Evolutionary conservation across 129 eudicot genomes (phyloP).

Genomic region (Saposhnikovia divaricata): DNA sequence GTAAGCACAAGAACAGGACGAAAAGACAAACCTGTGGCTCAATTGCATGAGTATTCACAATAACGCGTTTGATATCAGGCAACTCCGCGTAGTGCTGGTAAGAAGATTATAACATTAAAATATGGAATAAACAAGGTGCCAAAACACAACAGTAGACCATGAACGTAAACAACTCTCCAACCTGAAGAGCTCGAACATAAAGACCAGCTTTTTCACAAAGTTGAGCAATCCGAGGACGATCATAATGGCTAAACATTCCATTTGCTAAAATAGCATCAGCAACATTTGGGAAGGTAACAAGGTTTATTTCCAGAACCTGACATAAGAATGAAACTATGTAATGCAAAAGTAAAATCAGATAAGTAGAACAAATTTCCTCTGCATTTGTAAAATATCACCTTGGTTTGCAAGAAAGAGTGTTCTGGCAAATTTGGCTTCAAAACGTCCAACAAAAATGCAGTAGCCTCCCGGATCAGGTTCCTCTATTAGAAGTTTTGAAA

Average conservation of each 20-base stretch:
- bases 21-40: conserved; percentile 79
- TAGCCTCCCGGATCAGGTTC: conserved; percentile 97
- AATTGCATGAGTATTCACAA: conserved; percentile 97
- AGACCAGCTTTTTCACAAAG: conserved; percentile 98
- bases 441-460: conserved; percentile 93
- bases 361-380: not conserved
- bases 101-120: conserved; percentile 6
- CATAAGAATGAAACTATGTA: conserved; percentile 5
- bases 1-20: not conserved
- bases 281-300: conserved; percentile 91
- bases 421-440: conserved; percentile 91
- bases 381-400: conserved; percentile 30
- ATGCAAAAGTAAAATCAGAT: not conserved
- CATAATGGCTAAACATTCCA: conserved; percentile 96
- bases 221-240: conserved; percentile 89
- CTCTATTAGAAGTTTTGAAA: conserved; percentile 37
- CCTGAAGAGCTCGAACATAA: conserved; percentile 90
- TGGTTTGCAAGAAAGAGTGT: conserved; percentile 82
- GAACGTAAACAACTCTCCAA: conserved; percentile 15
- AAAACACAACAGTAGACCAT: not conserved
- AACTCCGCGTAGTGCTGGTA: conserved; percentile 81
- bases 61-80: conserved; percentile 94
- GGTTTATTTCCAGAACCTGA: conserved; percentile 93
- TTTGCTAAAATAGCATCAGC: conserved; percentile 97
- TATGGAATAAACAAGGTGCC: not conserved